phyloP scores from a whole-genome alignment of 208 protist genomes.

The Leptomonas seymouri region DNA sequence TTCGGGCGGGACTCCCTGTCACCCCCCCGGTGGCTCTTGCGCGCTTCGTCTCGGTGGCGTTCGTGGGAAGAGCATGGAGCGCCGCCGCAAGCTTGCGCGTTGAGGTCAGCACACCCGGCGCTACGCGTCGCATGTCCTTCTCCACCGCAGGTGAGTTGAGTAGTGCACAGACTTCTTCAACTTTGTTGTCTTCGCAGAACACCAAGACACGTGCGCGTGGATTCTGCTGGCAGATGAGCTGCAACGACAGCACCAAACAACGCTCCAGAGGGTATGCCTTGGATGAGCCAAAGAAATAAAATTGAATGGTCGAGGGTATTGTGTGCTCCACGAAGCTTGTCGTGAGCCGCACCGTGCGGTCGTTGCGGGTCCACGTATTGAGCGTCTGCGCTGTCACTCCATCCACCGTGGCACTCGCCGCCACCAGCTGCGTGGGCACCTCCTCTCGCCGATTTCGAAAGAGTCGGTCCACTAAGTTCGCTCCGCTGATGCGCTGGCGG shows the following conservation, averaged over 20 bases:
- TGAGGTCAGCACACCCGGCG: conserved; percentile 9
- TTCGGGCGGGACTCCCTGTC: background rate
- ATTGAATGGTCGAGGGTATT: conserved; percentile 74
- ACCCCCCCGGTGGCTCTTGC: too few species aligned
- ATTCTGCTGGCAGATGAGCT: conserved; percentile 75
- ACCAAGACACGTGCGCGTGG: conserved; percentile 72
- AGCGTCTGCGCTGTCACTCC: conserved; percentile 81
- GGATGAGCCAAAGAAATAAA: conserved; percentile 78
- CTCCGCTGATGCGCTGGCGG: conserved; percentile 55
- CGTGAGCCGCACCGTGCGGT: conserved; percentile 86
- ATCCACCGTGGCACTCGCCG: conserved; percentile 86
- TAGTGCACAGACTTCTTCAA: conserved; percentile 43
- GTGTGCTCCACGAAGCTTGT: conserved; percentile 91
- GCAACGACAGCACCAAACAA: conserved; percentile 56
- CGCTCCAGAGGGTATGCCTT: conserved; percentile 40
- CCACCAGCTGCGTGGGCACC: conserved; percentile 87
- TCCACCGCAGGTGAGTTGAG: conserved; percentile 31
- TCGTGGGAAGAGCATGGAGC: conserved; percentile 23
- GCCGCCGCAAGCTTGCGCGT: conserved; percentile 15
- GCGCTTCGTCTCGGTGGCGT: background rate
- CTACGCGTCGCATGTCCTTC: conserved; percentile 12
- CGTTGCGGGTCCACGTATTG: conserved; percentile 89
- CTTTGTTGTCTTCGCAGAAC: conserved; percentile 48
- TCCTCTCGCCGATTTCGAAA: conserved; percentile 76
- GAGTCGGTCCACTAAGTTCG: conserved; percentile 78